Evolutionary conservation across 176 grass and related monocot genomes (phyloP).

Genomic region (Aegilops umbellulata): DNA sequence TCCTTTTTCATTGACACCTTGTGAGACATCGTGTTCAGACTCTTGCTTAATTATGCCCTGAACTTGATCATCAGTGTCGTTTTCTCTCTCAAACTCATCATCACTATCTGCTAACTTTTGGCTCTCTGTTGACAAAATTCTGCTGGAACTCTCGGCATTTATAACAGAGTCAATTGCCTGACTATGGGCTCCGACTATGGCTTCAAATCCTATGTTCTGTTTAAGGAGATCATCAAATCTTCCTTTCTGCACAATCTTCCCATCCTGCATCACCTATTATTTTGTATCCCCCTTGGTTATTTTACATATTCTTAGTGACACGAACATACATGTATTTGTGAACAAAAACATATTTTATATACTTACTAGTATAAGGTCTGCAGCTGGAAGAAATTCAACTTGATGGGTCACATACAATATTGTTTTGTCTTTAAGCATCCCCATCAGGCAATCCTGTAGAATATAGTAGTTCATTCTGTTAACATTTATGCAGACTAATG

Average conservation of each 20-base stretch:
- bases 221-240: slow-evolving; percentile 80
- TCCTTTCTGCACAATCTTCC: slow-evolving; percentile 79
- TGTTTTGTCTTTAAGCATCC: slow-evolving; percentile 84
- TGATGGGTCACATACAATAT: slow-evolving; percentile 95
- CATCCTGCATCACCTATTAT: slow-evolving; percentile 94
- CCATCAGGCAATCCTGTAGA: slow-evolving; percentile 89
- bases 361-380: slow-evolving; percentile 88
- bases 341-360: slow-evolving; percentile 12
- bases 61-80: slow-evolving; percentile 37
- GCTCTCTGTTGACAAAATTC: slow-evolving; percentile 34
- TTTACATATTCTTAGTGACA: slow-evolving; percentile 15
- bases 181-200: slow-evolving; percentile 88
- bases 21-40: slow-evolving; percentile 63
- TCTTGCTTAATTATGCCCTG: slow-evolving; percentile 83
- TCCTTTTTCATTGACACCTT: slow-evolving; percentile 65
- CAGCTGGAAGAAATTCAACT: slow-evolving; percentile 95
- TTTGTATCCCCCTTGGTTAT: slow-evolving; percentile 22
- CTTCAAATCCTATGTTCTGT: slow-evolving; percentile 87
- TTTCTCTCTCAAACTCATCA: slow-evolving; percentile 50
- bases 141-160: slow-evolving; percentile 84
- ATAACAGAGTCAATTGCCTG: slow-evolving; percentile 86
- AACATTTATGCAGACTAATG: not conserved
- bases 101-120: slow-evolving; percentile 38
- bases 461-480: not conserved
- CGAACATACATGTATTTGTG: not conserved